Evolutionary conservation across 345 rosid species (phyloP).

Genomic region (Mangifera indica): DNA sequence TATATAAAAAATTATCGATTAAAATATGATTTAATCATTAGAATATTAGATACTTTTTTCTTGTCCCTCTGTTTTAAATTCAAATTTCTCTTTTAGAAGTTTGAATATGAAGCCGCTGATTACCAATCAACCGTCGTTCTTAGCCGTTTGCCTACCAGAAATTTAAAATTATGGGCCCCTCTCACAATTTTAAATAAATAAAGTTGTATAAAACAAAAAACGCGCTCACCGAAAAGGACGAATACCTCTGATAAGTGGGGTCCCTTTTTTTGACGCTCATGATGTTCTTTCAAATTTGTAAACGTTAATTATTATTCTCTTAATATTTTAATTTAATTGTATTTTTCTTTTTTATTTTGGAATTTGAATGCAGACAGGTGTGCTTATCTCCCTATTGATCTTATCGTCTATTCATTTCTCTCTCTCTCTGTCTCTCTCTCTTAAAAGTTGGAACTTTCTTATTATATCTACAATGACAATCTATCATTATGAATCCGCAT

Average conservation of each 20-base stretch:
- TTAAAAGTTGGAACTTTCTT: neutral
- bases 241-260: constrained; percentile 21
- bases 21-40: neutral
- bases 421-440: too few relatives aligned
- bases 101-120: constrained; percentile 34
- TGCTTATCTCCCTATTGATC: constrained; percentile 38
- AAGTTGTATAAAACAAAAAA: neutral
- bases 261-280: constrained; percentile 23
- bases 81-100: constrained; percentile 5
- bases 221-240: constrained; percentile 36
- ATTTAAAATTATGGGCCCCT: constrained; percentile 23
- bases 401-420: constrained; percentile 27
- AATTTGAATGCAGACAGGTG: constrained; percentile 36
- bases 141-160: constrained; percentile 11
- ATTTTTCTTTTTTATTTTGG: neutral
- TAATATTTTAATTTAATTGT: too few relatives aligned
- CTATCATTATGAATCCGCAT: too few relatives aligned
- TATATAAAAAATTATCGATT: too few relatives aligned
- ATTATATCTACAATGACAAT: too few relatives aligned
- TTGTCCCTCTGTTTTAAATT: constrained; percentile 17
- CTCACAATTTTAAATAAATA: neutral
- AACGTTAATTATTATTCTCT: too few relatives aligned
- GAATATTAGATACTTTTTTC: neutral
- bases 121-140: constrained; percentile 27
- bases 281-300: neutral